Base-by-base conservation (phyloP, 148 eudicot species). In the Rhododendron ferrugineum region DNA sequence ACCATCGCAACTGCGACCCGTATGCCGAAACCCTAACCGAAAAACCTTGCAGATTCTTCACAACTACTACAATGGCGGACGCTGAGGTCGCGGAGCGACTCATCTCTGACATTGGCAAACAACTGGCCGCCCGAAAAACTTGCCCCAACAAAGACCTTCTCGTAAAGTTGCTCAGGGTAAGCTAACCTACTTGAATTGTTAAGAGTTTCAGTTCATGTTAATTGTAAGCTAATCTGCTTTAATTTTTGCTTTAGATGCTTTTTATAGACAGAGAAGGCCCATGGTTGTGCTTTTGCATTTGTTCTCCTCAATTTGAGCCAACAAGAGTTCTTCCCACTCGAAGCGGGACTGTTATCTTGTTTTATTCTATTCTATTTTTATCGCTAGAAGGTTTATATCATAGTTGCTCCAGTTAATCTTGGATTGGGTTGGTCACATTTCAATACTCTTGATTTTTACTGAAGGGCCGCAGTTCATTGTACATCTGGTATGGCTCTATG, bases 141-240 rank as follows among this genome's bases (percentile, higher is more conserved):
- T 92, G 96, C 50, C 97, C 91, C 28, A 87, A 92, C 88, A 94
- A 93, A 87, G 95, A 91, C 80, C 83, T 86, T 18, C 85, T 96
- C 88, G 86, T 95, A 28, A 94, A 92, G 80, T 84, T 91, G n/a
- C 95, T 96, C 78, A 89, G 89, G 74, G 99, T 95, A 89, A 84
- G 83, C 6, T 20, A 15, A 64, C 6, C n/a, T 54, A 36, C 5
- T 11, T 4, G 58, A 10, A 54, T 3, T 49, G 66, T 4, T 26
- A 47, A 5, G 28, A 80, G 68, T 32, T 50, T 20, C 5, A 3
- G 6, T 14, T 85, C 26, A 7, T 30, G 84, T 26, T 32, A 15
- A 26, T 54, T 8, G 40, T 22, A 6, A 18, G 5, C 18, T 34
- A 3, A 0, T 3, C 70, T n/a, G 74, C 32, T 62, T 28, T 18